A percentile compares a stretch with the other conserved stretches of the same genome.
phyloP scores from a whole-genome alignment of 2,329 filamentous ascomycete species.

The Colletotrichum coccodes region DNA sequence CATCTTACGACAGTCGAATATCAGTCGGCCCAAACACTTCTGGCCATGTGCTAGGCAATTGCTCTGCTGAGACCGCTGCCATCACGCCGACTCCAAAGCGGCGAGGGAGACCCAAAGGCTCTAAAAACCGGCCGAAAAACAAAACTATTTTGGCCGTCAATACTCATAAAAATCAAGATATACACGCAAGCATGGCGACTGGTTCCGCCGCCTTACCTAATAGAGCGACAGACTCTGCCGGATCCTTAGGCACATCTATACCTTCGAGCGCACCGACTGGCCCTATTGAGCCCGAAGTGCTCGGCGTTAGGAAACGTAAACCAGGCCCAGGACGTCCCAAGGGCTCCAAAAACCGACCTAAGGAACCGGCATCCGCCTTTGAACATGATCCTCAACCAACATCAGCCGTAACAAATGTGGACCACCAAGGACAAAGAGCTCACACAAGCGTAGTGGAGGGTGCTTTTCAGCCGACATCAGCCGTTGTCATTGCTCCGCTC shows the following conservation, averaged over 20 bases:
- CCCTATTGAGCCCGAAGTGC: slow-evolving; percentile 23
- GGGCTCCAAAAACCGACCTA: slow-evolving; percentile 62
- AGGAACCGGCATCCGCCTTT: slow-evolving; percentile 36
- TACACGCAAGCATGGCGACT: background rate
- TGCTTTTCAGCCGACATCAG: background rate
- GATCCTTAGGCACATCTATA: background rate
- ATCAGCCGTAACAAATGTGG: background rate
- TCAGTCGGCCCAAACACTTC: background rate
- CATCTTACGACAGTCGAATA: background rate
- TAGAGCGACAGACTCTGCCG: background rate
- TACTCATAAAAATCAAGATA: background rate
- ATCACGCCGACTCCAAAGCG: slow-evolving; percentile 27
- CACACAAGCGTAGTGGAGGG: background rate
- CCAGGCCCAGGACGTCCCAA: slow-evolving; percentile 55
- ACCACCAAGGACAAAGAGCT: background rate
- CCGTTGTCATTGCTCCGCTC: background rate
- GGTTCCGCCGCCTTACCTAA: background rate
- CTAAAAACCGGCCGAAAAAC: slow-evolving; percentile 28
- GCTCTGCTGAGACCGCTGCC: slow-evolving; percentile 4
- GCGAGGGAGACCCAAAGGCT: slow-evolving; percentile 38
- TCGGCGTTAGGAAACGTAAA: slow-evolving; percentile 47
- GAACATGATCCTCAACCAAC: background rate
- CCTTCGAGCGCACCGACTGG: background rate
- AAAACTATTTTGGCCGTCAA: background rate
- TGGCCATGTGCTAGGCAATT: background rate